A percentile compares a stretch with the other conserved stretches of the same genome.
Conservation (phyloP, 202 grass and related monocot genomes). For the Panicum hallii region DNA sequence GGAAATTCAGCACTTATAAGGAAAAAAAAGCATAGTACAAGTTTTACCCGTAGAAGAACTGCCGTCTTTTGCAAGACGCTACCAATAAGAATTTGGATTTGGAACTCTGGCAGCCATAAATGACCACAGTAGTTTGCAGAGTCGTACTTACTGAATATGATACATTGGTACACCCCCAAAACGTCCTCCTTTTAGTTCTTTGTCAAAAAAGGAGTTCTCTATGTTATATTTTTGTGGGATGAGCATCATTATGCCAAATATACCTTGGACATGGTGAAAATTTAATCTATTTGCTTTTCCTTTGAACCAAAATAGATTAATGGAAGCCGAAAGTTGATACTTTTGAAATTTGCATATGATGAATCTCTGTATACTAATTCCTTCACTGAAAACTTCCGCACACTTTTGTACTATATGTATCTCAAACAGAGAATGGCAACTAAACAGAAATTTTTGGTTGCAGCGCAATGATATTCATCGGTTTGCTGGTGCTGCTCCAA, state of each 20-base stretch:
- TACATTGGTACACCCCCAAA: too few species aligned
- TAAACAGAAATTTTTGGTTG: constrained; percentile 38
- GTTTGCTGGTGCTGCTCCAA: constrained; percentile 78
- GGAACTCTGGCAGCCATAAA: constrained; percentile 2
- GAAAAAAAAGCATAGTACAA: background rate
- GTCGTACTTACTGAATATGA: too few species aligned
- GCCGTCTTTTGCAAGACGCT: constrained; percentile 14
- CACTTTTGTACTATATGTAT: background rate
- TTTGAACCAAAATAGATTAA: background rate
- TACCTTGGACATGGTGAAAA: background rate
- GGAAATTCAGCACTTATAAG: background rate
- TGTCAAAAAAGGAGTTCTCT: background rate
- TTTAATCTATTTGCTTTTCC: background rate
- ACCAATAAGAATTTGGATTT: constrained; percentile 25
- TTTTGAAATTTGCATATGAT: constrained; percentile 26
- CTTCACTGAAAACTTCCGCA: constrained; percentile 22
- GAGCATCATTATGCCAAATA: background rate
- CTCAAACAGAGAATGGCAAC: constrained; percentile 25
- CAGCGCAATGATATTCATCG: constrained; percentile 69
- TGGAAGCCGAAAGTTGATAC: background rate
- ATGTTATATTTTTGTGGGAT: background rate
- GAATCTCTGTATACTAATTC: constrained; percentile 8
- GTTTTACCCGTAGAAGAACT: background rate
- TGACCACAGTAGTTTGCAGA: too few species aligned
- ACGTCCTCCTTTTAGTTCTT: background rate